Conservation (phyloP, 73 alveolate species). For the Paramecium pentaurelia region DNA sequence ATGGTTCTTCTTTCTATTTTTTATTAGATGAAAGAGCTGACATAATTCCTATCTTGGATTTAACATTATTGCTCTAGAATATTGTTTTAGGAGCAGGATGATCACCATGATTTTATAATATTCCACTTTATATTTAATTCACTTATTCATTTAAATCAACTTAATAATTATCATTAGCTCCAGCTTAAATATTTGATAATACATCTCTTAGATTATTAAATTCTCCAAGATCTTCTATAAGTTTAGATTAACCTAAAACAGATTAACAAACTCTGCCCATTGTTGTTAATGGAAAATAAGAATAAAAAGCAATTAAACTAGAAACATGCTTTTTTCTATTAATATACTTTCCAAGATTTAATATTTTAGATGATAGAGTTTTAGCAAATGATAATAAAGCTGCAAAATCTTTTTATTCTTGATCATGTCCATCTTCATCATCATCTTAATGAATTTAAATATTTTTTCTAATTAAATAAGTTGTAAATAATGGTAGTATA, state of each 20-base stretch:
- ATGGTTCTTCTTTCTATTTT: neutral
- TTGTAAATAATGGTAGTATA: neutral
- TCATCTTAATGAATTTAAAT: neutral
- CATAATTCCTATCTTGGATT: neutral
- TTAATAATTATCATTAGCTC: neutral
- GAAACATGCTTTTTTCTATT: neutral
- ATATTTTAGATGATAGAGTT: neutral
- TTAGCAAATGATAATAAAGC: neutral
- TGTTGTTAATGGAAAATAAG: neutral
- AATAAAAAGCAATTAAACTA: neutral
- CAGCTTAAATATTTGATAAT: neutral
- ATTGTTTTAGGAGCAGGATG: neutral
- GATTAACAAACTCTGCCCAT: neutral
- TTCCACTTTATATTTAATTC: neutral
- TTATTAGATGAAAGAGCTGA: neutral
- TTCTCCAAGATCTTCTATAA: neutral
- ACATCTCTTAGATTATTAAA: neutral
- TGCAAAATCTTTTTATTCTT: constrained; percentile 22
- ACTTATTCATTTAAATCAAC: neutral
- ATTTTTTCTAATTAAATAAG: neutral
- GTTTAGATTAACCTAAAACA: neutral
- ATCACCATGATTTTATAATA: neutral
- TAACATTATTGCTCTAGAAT: neutral
- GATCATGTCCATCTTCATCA: constrained; percentile 31
- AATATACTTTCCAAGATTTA: neutral